phyloP scores from a whole-genome alignment of 2,329 filamentous ascomycete genomes.

The Microdochium trichocladiopsis region DNA sequence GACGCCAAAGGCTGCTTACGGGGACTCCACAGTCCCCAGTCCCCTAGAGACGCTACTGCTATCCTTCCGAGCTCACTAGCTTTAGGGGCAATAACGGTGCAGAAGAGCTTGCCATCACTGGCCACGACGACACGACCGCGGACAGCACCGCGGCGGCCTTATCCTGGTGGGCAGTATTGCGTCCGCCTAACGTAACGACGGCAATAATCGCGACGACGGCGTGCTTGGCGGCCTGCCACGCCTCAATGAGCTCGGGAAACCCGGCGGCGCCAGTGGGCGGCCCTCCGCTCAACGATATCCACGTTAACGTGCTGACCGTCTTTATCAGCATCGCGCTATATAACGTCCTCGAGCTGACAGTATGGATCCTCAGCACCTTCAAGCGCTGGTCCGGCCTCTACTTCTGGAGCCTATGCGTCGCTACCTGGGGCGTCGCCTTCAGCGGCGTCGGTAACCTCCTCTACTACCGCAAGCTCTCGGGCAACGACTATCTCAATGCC shows the following conservation, averaged over 20 bases:
- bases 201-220: background rate
- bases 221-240: too few relatives aligned
- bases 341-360: slow-evolving; percentile 29
- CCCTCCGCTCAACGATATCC: background rate
- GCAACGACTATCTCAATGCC: slow-evolving; percentile 6
- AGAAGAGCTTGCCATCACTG: background rate
- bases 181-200: background rate
- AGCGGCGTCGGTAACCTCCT: slow-evolving; percentile 7
- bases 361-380: slow-evolving; percentile 29
- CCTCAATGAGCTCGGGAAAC: background rate
- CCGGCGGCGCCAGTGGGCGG: background rate
- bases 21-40: background rate
- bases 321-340: slow-evolving; percentile 22
- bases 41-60: background rate
- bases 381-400: slow-evolving; percentile 29
- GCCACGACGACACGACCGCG: background rate
- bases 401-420: slow-evolving; percentile 30
- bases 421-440: slow-evolving; percentile 14
- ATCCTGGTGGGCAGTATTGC: background rate
- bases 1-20: background rate
- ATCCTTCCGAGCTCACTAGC: background rate
- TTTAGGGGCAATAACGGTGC: background rate
- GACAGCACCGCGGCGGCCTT: background rate
- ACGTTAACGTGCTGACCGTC: background rate
- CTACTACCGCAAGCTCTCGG: slow-evolving; percentile 8